These are phyloP conservation scores for Populus trichocarpa DNA, from an alignment of 441 rosid species.

Conservation along the genomic window DNA sequence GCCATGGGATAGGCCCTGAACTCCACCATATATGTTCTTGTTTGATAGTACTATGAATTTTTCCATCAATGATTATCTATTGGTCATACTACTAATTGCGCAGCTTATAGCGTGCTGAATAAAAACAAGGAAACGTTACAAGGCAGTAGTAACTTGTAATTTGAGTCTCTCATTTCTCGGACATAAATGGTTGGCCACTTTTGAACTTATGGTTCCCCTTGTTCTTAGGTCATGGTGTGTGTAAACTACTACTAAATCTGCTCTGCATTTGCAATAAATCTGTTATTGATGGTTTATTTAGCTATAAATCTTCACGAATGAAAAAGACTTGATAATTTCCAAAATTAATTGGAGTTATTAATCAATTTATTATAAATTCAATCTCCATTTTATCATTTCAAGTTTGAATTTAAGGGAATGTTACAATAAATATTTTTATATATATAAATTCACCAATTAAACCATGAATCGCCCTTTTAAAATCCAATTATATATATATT, in stretches of 20 bases:
- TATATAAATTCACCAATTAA: not conserved
- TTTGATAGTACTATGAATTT: not conserved
- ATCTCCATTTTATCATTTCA: too few relatives aligned
- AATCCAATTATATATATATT: too few relatives aligned
- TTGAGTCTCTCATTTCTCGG: not conserved
- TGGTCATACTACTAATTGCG: not conserved
- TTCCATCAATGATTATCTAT: not conserved
- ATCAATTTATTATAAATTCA: too few relatives aligned
- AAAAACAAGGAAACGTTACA: not conserved
- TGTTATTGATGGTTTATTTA: not conserved
- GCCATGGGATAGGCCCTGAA: constrained; percentile 46
- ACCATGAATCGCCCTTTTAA: not conserved
- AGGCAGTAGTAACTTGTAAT: not conserved
- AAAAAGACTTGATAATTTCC: too few relatives aligned
- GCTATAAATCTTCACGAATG: not conserved
- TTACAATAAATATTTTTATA: too few relatives aligned
- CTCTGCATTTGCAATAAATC: not conserved
- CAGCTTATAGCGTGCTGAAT: not conserved
- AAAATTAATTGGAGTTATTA: too few relatives aligned
- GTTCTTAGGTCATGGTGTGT: not conserved
- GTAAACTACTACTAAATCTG: not conserved
- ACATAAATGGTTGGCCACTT: not conserved
- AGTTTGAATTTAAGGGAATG: too few relatives aligned
- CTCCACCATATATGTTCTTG: not conserved
- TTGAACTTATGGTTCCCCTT: not conserved